Percentiles rank a stretch among this genome's conserved stretches.
Evolutionary conservation across 2,329 filamentous ascomycete species (phyloP).

Genomic region (Samsoniella hepiali): DNA sequence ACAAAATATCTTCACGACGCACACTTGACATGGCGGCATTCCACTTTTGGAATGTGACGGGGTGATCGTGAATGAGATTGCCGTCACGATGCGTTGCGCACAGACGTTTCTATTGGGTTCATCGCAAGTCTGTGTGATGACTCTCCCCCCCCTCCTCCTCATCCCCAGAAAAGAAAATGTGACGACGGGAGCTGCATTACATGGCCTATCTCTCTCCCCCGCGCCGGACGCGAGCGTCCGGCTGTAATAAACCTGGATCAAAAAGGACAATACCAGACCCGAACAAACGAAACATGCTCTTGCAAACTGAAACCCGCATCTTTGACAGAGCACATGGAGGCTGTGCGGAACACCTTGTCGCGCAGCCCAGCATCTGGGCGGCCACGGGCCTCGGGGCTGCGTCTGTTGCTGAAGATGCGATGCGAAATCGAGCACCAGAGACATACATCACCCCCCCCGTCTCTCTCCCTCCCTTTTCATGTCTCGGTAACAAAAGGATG

Average conservation of each 20-base stretch:
- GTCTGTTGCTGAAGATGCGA: not conserved
- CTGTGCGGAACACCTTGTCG: no score
- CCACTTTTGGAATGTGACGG: constrained; percentile 12
- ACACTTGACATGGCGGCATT: not conserved
- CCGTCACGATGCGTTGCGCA: not conserved
- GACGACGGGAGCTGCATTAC: not conserved
- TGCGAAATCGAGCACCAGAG: not conserved
- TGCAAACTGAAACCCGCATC: constrained; percentile 4
- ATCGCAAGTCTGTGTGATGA: not conserved
- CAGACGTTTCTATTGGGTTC: constrained; percentile 5
- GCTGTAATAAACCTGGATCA: not conserved
- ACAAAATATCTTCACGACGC: not conserved
- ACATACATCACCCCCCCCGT: not conserved
- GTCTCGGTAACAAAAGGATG: constrained; percentile 4
- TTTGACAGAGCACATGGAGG: constrained; percentile 4
- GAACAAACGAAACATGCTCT: constrained; percentile 5
- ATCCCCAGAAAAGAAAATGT: not conserved
- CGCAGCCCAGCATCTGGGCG: no score
- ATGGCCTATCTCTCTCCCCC: no score
- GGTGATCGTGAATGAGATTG: not conserved
- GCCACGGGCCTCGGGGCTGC: no score
- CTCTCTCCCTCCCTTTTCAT: not conserved
- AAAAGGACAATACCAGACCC: not conserved
- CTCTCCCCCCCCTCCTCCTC: not conserved
- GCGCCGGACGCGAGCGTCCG: not conserved